Percentiles rank a stretch among this genome's conserved stretches.
phyloP scores from a whole-genome alignment of 495 filamentous ascomycete genomes.

The Cercophora scortea region DNA sequence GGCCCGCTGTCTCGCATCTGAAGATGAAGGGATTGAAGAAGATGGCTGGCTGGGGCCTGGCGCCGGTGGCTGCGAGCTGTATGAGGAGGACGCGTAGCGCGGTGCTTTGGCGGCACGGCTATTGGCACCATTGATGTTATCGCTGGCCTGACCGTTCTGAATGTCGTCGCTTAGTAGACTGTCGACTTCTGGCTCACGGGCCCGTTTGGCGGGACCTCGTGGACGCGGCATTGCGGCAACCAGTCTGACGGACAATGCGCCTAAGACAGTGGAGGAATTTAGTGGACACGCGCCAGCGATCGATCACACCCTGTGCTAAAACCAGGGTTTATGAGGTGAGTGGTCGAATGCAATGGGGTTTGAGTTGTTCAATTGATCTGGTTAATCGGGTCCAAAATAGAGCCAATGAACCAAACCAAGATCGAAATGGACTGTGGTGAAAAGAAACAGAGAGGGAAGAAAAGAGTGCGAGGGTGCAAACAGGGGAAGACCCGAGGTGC shows the following conservation, averaged over 20 bases:
- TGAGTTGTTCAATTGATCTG: too few relatives aligned
- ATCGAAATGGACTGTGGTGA: neutral
- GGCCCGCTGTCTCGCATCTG: neutral
- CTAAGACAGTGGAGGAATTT: neutral
- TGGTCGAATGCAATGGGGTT: neutral
- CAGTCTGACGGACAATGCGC: too few relatives aligned
- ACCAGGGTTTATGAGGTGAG: neutral
- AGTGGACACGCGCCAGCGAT: neutral
- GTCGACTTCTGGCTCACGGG: neutral
- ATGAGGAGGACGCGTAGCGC: neutral
- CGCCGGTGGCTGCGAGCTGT: too few relatives aligned
- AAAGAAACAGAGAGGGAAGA: neutral
- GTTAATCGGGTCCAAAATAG: neutral
- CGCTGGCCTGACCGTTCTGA: neutral
- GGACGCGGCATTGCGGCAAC: neutral
- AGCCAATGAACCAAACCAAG: neutral
- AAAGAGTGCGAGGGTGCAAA: too few relatives aligned
- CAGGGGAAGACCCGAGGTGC: too few relatives aligned
- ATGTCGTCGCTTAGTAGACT: neutral
- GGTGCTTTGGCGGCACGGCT: neutral
- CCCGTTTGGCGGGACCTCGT: neutral
- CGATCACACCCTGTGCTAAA: neutral
- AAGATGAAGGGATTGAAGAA: neutral
- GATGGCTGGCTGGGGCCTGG: neutral
- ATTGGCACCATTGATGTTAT: neutral